A percentile compares a stretch with the other conserved stretches of the same genome.
Evolutionary conservation across 345 rosid species (phyloP).

Genomic region (Eucalyptus coolabah): DNA sequence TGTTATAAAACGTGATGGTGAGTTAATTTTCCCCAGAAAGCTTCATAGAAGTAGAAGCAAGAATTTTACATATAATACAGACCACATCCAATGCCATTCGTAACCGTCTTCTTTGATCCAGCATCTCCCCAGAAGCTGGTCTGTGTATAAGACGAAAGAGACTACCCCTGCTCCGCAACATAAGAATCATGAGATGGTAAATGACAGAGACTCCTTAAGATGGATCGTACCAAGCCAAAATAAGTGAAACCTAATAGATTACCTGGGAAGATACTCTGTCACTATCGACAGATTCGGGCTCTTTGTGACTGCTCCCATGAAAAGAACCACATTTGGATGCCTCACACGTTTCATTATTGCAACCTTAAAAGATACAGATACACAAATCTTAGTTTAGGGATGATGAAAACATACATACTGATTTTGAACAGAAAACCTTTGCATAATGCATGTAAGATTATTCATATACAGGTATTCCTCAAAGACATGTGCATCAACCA

Average conservation of each 20-base stretch:
- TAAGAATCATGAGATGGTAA: background rate
- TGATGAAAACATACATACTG: background rate
- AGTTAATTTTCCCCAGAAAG: background rate
- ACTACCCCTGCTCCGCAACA: constrained; percentile 63
- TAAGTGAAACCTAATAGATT: background rate
- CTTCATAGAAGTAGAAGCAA: background rate
- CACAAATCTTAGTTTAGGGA: background rate
- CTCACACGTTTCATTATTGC: constrained; percentile 97
- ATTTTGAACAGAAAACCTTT: background rate
- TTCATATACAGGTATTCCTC: background rate
- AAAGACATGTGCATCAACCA: background rate
- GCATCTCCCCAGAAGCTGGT: constrained; percentile 71
- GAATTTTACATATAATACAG: background rate
- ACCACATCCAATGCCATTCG: constrained; percentile 98
- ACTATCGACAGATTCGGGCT: constrained; percentile 79
- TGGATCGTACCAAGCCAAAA: background rate
- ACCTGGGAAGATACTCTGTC: constrained; percentile 94
- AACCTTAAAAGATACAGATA: constrained; percentile 29
- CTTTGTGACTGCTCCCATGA: constrained; percentile 99
- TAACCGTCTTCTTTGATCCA: constrained; percentile 79
- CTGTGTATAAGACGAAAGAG: constrained; percentile 79
- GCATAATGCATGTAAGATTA: background rate
- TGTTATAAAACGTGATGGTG: constrained; percentile 16
- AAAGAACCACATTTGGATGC: constrained; percentile 95
- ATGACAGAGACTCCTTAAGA: background rate